A percentile compares a stretch with the other conserved stretches of the same genome.
These are phyloP conservation scores for Lactarius evosmus DNA, from an alignment of 768 basidiomycete species.

Conservation along the genomic window DNA sequence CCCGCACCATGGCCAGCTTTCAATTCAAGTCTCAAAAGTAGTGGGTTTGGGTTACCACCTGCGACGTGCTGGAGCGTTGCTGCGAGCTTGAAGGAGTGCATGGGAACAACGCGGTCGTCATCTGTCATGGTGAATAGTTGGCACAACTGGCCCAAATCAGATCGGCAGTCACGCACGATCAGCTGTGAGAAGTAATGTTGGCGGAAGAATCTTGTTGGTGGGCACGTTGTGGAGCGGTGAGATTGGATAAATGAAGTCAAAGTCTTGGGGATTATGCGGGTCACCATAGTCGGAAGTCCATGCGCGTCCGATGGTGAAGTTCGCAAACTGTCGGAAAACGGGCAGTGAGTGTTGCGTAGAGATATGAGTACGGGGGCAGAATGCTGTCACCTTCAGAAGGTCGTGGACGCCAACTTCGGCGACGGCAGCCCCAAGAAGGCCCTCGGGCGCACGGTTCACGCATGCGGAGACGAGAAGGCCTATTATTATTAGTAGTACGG, in stretches of 20 bases:
- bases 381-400: constrained; percentile 59
- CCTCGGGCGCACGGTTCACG: constrained; percentile 73
- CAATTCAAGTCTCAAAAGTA: constrained; percentile 74
- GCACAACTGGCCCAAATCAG: not conserved
- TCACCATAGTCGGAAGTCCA: constrained; percentile 82
- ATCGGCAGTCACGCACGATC: constrained; percentile 55
- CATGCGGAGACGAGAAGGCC: constrained; percentile 85
- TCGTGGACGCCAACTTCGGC: constrained; percentile 83
- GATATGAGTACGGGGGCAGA: constrained; percentile 6
- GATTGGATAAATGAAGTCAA: constrained; percentile 79
- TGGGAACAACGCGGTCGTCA: constrained; percentile 82
- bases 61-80: constrained; percentile 70
- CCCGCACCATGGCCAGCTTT: constrained; percentile 81
- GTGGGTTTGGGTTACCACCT: constrained; percentile 65
- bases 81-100: constrained; percentile 81
- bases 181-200: constrained; percentile 74
- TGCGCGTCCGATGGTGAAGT: constrained; percentile 74
- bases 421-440: constrained; percentile 70
- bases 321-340: constrained; percentile 49
- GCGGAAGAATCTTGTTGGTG: constrained; percentile 55
- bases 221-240: constrained; percentile 83
- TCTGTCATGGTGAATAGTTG: constrained; percentile 41
- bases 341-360: not conserved
- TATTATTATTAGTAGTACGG: constrained; percentile 29
- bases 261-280: constrained; percentile 70